phyloP scores from a whole-genome alignment of 495 filamentous ascomycete species.

The Antarctomyces pellizariae region DNA sequence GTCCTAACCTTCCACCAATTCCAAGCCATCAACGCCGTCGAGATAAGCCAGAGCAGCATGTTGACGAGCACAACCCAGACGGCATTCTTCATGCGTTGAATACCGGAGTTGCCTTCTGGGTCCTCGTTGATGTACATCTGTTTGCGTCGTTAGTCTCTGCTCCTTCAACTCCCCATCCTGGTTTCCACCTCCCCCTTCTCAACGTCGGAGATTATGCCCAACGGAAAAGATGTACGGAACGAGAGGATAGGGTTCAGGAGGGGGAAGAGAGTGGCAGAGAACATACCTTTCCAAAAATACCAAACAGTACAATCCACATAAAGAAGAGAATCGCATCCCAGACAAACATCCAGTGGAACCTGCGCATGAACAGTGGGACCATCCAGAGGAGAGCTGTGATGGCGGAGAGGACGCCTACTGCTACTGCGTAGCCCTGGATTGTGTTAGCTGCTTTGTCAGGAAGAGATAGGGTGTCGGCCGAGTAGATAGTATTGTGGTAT shows the following conservation, averaged over 20 bases:
- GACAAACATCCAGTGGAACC: conserved; percentile 21
- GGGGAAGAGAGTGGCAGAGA: not conserved
- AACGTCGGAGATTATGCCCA: too few species aligned
- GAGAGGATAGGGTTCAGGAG: not conserved
- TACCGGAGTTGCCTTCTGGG: conserved; percentile 29
- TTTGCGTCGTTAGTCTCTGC: conserved; percentile 2
- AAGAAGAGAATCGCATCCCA: conserved; percentile 53
- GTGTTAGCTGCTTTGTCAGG: too few species aligned
- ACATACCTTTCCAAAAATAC: conserved; percentile 39
- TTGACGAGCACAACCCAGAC: conserved; percentile 65
- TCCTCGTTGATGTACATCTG: conserved; percentile 49
- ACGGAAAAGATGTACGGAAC: too few species aligned
- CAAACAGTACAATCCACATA: conserved; percentile 62
- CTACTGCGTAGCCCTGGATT: conserved; percentile 41
- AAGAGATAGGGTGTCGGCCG: too few species aligned
- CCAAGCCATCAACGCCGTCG: conserved; percentile 17
- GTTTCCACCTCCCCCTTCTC: too few species aligned
- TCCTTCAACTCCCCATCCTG: too few species aligned
- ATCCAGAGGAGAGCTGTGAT: conserved; percentile 36
- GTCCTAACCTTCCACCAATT: conserved; percentile 23
- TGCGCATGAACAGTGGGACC: conserved; percentile 32
- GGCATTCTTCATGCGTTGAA: conserved; percentile 61
- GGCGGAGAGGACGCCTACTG: conserved; percentile 35
- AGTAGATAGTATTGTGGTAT: too few species aligned
- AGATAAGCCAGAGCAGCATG: conserved; percentile 47